phyloP scores from a whole-genome alignment of 805 yeast species.

The Candida nemodendra region DNA sequence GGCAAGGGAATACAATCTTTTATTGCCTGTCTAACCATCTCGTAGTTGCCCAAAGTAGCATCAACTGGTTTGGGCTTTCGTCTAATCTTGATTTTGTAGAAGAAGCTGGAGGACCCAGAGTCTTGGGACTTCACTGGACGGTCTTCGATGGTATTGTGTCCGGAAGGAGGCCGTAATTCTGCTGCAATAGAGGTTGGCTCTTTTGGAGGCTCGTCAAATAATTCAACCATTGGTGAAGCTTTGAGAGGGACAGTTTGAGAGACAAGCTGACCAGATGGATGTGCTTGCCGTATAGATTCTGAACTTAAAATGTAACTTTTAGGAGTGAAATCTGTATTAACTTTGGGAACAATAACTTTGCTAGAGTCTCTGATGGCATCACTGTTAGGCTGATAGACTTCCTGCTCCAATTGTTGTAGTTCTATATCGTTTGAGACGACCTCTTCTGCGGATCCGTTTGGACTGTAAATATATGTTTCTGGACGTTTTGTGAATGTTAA shows the following conservation, averaged over 20 bases:
- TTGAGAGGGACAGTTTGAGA: conserved; percentile 17
- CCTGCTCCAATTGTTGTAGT: conserved; percentile 10
- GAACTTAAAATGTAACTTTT: conserved; percentile 21
- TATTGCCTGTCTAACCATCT: conserved; percentile 38
- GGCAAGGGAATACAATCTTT: conserved; percentile 31
- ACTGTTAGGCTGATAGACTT: conserved; percentile 11
- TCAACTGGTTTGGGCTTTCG: conserved; percentile 19
- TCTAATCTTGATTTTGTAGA: conserved; percentile 31
- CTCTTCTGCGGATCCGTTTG: conserved; percentile 4
- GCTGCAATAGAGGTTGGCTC: background rate
- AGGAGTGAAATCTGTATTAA: conserved; percentile 14
- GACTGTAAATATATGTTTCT: conserved; percentile 13
- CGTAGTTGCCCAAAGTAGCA: conserved; percentile 31
- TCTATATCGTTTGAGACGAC: conserved; percentile 5
- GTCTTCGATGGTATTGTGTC: conserved; percentile 3
- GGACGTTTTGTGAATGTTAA: conserved; percentile 8
- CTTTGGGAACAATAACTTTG: conserved; percentile 12
- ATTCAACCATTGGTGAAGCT: conserved; percentile 12
- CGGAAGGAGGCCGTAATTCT: background rate
- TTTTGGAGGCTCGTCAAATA: conserved; percentile 13
- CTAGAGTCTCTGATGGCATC: conserved; percentile 17
- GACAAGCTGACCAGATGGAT: conserved; percentile 19
- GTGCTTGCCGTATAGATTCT: conserved; percentile 19
- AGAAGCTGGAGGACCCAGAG: conserved; percentile 14
- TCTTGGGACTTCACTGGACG: conserved; percentile 12